A percentile compares a stretch with the other conserved stretches of the same genome.
Conservation (phyloP, 345 rosid species). For the Cardamine occulta region DNA sequence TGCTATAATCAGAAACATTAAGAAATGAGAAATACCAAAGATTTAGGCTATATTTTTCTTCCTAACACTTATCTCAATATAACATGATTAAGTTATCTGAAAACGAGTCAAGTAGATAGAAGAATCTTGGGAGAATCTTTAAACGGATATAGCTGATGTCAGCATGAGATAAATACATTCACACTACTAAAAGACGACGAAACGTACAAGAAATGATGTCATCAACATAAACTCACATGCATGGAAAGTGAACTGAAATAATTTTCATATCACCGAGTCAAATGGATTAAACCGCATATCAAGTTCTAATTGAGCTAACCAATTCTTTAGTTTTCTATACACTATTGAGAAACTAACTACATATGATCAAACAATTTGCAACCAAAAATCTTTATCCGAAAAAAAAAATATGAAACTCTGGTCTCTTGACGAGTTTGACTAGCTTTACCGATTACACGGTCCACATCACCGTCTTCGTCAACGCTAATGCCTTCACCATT, state of each 20-base stretch:
- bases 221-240: background rate
- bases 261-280: background rate
- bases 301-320: background rate
- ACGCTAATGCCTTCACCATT: conserved; percentile 6
- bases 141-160: background rate
- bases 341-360: background rate
- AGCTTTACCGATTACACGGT: conserved; percentile 5
- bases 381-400: background rate
- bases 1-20: background rate
- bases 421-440: background rate
- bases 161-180: background rate
- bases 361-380: background rate
- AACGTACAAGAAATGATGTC: conserved; percentile 4
- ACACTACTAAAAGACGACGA: background rate
- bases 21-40: background rate
- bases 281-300: background rate
- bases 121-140: conserved; percentile 18
- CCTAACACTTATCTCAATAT: background rate
- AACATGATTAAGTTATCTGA: background rate
- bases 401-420: background rate
- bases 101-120: conserved; percentile 4
- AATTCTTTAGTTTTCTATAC: background rate
- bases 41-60: background rate
- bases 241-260: background rate
- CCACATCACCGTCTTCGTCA: conserved; percentile 17